These are phyloP conservation scores for Aspergillus fructus DNA, from an alignment of 2,329 filamentous ascomycete genomes.

Conservation along the genomic window DNA sequence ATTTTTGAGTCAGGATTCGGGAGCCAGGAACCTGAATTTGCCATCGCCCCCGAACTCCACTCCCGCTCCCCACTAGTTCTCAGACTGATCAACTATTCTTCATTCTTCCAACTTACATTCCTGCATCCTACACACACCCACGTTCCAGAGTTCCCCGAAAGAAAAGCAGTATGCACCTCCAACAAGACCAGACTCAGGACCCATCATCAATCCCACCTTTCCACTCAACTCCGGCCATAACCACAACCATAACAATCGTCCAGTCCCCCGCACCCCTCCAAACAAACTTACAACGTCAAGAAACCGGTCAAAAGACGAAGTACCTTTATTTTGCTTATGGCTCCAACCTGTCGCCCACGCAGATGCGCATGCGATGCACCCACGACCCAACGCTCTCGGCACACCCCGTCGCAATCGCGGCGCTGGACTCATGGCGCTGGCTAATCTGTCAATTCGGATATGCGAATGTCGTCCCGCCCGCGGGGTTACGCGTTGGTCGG, in stretches of 20 bases:
- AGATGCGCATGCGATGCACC: constrained; percentile 41
- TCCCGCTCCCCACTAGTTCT: not conserved
- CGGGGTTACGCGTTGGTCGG: constrained; percentile 19
- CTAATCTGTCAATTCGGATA: constrained; percentile 43
- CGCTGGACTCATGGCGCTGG: constrained; percentile 41
- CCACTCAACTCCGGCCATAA: not conserved
- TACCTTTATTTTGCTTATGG: constrained; percentile 47
- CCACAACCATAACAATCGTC: not conserved
- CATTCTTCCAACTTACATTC: not conserved
- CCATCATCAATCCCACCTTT: not conserved
- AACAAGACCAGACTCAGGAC: not conserved
- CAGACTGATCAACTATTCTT: not conserved
- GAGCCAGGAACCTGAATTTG: not conserved
- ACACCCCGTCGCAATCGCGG: constrained; percentile 39
- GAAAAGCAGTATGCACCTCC: constrained; percentile 10
- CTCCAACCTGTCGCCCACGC: constrained; percentile 43
- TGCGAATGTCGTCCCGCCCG: constrained; percentile 40
- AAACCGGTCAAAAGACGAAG: constrained; percentile 16
- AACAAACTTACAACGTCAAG: not conserved
- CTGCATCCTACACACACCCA: not conserved
- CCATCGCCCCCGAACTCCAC: not conserved
- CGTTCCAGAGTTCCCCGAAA: not conserved
- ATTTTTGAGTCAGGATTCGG: not conserved
- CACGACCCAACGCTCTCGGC: constrained; percentile 32
- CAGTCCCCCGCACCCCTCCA: not conserved